Percentiles rank a stretch among this genome's conserved stretches.
Conservation (phyloP, 495 filamentous ascomycete genomes). For the Entonaema liquescens region DNA sequence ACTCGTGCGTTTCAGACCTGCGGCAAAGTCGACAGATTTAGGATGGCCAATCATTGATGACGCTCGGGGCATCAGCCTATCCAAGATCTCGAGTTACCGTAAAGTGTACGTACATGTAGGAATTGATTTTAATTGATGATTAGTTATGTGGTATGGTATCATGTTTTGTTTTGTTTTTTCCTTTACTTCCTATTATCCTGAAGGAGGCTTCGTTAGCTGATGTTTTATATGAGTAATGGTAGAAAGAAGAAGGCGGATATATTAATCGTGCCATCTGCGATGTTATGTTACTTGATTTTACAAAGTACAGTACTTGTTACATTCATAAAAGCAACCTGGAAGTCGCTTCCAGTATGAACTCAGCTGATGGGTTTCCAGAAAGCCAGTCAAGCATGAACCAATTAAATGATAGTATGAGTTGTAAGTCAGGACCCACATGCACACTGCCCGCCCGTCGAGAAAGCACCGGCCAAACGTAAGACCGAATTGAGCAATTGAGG, state of each 20-base stretch:
- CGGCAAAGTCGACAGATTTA: slow-evolving; percentile 50
- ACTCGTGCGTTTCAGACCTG: slow-evolving; percentile 53
- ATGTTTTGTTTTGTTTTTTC: no score
- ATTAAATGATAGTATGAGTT: neutral
- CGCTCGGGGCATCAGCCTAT: neutral
- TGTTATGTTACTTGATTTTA: neutral
- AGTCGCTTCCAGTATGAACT: neutral
- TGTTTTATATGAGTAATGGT: neutral
- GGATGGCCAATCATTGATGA: slow-evolving; percentile 34
- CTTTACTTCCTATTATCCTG: neutral
- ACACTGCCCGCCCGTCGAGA: neutral
- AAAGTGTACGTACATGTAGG: neutral
- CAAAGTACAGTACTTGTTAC: neutral
- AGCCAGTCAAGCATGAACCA: neutral
- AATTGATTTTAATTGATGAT: neutral
- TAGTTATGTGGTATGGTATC: neutral
- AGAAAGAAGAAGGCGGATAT: neutral
- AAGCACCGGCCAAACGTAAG: slow-evolving; percentile 26
- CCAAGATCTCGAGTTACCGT: slow-evolving; percentile 11
- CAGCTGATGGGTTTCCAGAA: neutral
- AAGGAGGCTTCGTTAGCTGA: slow-evolving; percentile 12
- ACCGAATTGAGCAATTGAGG: slow-evolving; percentile 18
- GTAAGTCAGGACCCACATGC: neutral
- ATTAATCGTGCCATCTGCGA: slow-evolving; percentile 1
- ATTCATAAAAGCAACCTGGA: no score